Base-by-base conservation (phyloP, 176 grass and related monocot species). In the Musa schizocarpa region DNA sequence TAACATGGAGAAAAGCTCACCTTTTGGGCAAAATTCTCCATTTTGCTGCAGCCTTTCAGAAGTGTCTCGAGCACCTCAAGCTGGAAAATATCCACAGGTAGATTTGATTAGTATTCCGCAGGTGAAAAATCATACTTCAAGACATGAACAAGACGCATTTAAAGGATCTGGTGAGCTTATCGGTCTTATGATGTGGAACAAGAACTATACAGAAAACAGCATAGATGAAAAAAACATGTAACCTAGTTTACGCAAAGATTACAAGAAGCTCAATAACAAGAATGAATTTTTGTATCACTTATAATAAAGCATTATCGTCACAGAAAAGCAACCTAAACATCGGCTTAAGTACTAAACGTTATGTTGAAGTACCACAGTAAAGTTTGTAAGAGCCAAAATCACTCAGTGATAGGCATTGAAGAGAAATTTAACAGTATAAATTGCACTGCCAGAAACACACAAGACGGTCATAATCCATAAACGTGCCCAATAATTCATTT, bases 31-130 rank as follows among this genome's bases (percentile, higher is more conserved):
- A 78, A 88, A 57, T 76, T 81, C 10, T 81, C 75, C 0, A 78
- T 20, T 71, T 83, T 85, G 73, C 66, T 83, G 83, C 89, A 91
- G 81, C 64, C 74, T 81, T 85, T 85, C 73, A 64, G 27, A 61
- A 91, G 80, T 49, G 85, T 72, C 25, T 83, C 48, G 8, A 83
- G 69, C 78, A 83, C 73, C 65, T 83, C 80, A 53, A 76, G 58
- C 89, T 91, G 65, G 52, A 81, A 81, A 80, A 75, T 29, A 50
- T 4, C 25, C 9, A 58, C 1, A 50, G 53, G 7, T n/a, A 62
- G 57, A 79, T 21, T 56, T 56, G 66, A 54, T 55, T 49, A 79
- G 65, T 57, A 48, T 20, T 65, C 51, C 8, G 14, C 25, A 54
- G 7, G 17, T 43, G 68, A 71, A 52, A 71, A 50, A 52, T 14